phyloP scores from a whole-genome alignment of 1,284 basidiomycete species.

The Afroboletus lepidellus region DNA sequence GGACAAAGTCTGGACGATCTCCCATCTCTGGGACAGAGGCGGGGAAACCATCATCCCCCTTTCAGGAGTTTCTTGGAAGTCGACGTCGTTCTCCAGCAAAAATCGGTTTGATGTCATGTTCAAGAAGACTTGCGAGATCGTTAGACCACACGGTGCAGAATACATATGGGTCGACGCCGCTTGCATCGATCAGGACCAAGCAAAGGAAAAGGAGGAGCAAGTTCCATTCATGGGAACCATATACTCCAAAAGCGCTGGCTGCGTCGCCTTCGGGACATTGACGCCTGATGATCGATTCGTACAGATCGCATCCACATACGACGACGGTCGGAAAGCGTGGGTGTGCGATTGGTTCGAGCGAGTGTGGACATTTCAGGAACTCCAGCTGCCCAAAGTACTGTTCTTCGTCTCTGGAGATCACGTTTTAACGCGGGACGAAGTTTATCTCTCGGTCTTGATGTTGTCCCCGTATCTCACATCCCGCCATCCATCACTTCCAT shows the following conservation, averaged over 20 bases:
- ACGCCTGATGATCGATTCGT: neutral
- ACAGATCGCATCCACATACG: neutral
- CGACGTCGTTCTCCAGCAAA: neutral
- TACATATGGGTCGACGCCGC: slow-evolving; percentile 7
- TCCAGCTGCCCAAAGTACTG: neutral
- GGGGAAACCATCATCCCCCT: neutral
- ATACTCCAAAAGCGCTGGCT: slow-evolving; percentile 3
- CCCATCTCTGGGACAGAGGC: slow-evolving; percentile 3
- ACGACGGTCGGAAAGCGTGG: slow-evolving; percentile 1
- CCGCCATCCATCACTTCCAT: neutral
- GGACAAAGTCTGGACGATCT: slow-evolving; percentile 4
- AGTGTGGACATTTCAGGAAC: slow-evolving; percentile 8
- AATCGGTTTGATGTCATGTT: neutral
- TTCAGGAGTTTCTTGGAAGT: neutral
- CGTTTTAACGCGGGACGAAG: neutral
- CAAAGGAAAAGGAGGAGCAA: neutral
- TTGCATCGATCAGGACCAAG: neutral
- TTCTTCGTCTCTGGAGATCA: slow-evolving; percentile 6
- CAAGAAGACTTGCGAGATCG: neutral
- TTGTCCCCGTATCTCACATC: slow-evolving; percentile 4
- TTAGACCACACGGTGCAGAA: neutral
- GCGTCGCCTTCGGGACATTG: slow-evolving; percentile 2
- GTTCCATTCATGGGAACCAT: slow-evolving; percentile 3
- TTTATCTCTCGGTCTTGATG: slow-evolving; percentile 3
- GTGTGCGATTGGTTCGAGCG: slow-evolving; percentile 7